Conservation (phyloP, 2,329 filamentous ascomycete genomes). For the Botrytis aclada region DNA sequence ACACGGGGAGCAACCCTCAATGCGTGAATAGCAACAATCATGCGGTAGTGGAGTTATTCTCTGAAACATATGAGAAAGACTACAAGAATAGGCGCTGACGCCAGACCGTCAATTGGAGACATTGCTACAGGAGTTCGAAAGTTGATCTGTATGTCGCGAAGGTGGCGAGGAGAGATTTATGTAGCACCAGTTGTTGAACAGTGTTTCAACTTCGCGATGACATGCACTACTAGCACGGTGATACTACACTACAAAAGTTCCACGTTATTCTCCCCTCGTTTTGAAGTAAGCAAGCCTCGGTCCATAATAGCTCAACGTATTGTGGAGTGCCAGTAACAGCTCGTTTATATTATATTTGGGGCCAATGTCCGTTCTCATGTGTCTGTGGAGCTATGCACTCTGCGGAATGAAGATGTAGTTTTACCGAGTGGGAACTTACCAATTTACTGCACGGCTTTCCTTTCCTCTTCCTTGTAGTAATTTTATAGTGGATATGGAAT, state of each 20-base stretch:
- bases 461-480: not conserved
- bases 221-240: not conserved
- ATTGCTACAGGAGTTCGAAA: not conserved
- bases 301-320: not conserved
- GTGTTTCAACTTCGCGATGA: not conserved
- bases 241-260: not conserved
- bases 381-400: not conserved
- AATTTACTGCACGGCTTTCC: not conserved
- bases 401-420: not conserved
- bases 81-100: not conserved
- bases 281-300: not conserved
- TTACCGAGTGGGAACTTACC: not conserved
- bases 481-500: not conserved
- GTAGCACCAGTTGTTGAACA: not conserved
- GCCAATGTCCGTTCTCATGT: not conserved
- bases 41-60: not conserved
- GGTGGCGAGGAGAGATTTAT: not conserved
- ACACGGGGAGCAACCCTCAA: not conserved
- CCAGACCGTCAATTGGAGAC: not conserved
- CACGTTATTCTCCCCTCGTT: not conserved
- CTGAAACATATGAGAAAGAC: not conserved
- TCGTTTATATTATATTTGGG: not conserved
- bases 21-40: not conserved
- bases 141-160: not conserved
- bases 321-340: not conserved